These are phyloP conservation scores for Vitis hybrid DNA, from an alignment of 177 flowering plant species.

Conservation along the genomic window DNA sequence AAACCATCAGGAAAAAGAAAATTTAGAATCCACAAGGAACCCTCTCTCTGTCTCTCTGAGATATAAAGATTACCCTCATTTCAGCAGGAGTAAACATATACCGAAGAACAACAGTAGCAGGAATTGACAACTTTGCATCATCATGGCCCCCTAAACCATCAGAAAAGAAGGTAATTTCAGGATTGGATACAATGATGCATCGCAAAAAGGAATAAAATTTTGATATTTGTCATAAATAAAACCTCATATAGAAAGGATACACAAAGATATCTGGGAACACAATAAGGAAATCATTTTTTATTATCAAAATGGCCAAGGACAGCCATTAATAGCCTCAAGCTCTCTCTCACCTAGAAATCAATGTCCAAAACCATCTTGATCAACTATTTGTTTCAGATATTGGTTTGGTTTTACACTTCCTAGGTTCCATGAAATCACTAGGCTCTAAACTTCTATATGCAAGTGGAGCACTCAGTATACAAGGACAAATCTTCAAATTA, in stretches of 20 bases:
- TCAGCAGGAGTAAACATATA: conserved; percentile 86
- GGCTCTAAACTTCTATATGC: too few relatives aligned
- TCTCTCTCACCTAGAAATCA: too few relatives aligned
- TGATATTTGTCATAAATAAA: too few relatives aligned
- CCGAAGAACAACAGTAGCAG: conserved; percentile 81
- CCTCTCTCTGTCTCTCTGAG: not conserved
- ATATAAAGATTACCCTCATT: conserved; percentile 60
- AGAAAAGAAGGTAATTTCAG: conserved; percentile 1
- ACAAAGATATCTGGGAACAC: not conserved
- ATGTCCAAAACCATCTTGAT: too few relatives aligned
- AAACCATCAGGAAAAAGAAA: too few relatives aligned
- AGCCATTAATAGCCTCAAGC: too few relatives aligned
- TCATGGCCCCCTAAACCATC: conserved; percentile 77
- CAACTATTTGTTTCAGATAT: too few relatives aligned
- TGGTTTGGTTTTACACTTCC: too few relatives aligned
- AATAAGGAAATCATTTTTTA: not conserved
- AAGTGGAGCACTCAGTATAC: too few relatives aligned
- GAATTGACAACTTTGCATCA: conserved; percentile 74
- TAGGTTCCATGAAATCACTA: too few relatives aligned
- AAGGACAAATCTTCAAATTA: too few relatives aligned
- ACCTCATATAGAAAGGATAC: not conserved
- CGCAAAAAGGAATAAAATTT: not conserved
- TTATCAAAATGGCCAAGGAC: not conserved
- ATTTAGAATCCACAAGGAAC: not conserved
- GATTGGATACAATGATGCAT: not conserved